Evolutionary conservation across 2,329 filamentous ascomycete genomes (phyloP).

Genomic region (Colletotrichum sp.): DNA sequence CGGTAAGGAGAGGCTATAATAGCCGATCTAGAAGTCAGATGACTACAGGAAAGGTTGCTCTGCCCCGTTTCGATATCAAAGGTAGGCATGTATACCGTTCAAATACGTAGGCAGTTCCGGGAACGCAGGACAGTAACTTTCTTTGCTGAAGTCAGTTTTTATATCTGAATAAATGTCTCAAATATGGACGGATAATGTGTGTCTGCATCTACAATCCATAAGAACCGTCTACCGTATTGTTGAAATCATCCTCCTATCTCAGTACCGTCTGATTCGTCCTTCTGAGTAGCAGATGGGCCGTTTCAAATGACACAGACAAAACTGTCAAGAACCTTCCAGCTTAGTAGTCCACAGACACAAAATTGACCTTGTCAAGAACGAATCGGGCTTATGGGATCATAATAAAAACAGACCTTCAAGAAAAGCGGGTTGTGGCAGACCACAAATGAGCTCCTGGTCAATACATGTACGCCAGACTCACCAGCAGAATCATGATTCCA

Average conservation of each 20-base stretch:
- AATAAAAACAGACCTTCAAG: neutral
- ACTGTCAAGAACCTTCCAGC: neutral
- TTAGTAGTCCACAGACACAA: neutral
- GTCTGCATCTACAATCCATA: too few species aligned
- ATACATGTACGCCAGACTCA: neutral
- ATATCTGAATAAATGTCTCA: too few species aligned
- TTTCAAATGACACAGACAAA: neutral
- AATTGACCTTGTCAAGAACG: too few species aligned
- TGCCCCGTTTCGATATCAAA: neutral
- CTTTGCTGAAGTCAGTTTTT: too few species aligned
- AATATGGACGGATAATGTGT: too few species aligned
- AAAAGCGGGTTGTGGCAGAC: neutral
- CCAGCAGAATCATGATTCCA: neutral
- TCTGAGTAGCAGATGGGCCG: too few species aligned
- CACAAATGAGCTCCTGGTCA: neutral
- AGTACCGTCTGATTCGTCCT: too few species aligned
- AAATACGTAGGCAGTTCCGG: neutral
- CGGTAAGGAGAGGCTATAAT: rapidly evolving
- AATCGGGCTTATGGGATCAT: too few species aligned
- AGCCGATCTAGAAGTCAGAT: neutral
- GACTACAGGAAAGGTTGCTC: neutral
- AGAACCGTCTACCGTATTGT: too few species aligned
- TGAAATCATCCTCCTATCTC: too few species aligned
- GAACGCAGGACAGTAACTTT: too few species aligned
- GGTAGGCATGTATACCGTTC: neutral